These are phyloP conservation scores for Pyricularia sp. DNA, from an alignment of 2,329 filamentous ascomycete genomes.

Conservation along the genomic window DNA sequence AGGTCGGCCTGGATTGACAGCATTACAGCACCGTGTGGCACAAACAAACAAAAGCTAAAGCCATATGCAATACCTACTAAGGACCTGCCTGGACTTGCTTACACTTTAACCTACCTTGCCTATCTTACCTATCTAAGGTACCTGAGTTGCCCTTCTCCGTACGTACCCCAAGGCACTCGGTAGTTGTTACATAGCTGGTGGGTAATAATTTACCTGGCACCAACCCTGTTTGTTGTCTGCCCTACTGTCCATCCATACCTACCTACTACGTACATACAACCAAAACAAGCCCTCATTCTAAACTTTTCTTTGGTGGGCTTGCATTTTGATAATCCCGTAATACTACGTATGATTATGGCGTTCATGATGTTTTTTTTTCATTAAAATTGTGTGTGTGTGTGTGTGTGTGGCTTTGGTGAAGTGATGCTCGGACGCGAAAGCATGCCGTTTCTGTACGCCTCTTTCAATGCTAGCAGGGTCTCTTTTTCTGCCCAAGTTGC, in stretches of 20 bases:
- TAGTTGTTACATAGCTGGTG: too few relatives aligned
- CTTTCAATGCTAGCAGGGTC: not conserved
- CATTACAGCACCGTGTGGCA: not conserved
- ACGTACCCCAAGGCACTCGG: too few relatives aligned
- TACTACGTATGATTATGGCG: not conserved
- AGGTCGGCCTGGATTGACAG: not conserved
- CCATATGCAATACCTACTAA: too few relatives aligned
- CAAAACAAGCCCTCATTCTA: not conserved
- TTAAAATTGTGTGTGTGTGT: not conserved
- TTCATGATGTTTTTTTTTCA: not conserved
- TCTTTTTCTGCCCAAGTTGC: not conserved
- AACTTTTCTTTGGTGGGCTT: not conserved
- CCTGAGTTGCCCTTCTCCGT: too few relatives aligned
- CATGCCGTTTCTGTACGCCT: not conserved
- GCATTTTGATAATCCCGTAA: not conserved
- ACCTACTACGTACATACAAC: not conserved
- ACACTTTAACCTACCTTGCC: too few relatives aligned
- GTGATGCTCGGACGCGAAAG: not conserved
- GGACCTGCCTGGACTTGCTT: too few relatives aligned
- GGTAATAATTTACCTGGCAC: not conserved
- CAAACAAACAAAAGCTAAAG: not conserved
- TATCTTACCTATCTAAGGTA: not conserved
- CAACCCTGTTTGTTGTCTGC: not conserved
- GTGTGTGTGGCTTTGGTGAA: not conserved
- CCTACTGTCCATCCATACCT: too few relatives aligned